Conservation (phyloP, 192 early-diverging fungal species). For the Linnemannia schmuckeri region DNA sequence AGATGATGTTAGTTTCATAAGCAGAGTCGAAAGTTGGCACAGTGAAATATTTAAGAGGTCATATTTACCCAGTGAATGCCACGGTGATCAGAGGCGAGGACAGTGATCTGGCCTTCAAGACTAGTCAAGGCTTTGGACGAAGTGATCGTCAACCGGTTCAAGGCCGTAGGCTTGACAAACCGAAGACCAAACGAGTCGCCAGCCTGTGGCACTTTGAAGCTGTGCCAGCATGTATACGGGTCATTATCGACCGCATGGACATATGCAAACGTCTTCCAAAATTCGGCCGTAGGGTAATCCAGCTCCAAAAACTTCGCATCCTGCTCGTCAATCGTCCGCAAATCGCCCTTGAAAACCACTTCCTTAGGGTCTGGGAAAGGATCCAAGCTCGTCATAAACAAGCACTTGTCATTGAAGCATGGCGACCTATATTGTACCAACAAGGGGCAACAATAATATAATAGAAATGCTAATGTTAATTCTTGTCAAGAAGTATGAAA, state of each 20-base stretch:
- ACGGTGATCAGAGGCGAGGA: conserved; percentile 31
- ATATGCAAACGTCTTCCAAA: conserved; percentile 61
- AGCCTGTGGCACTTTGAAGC: conserved; percentile 47
- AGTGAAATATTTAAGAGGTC: neutral
- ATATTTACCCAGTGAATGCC: conserved; percentile 41
- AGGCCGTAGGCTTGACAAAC: conserved; percentile 40
- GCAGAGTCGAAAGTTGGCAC: neutral
- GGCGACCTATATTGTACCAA: conserved; percentile 51
- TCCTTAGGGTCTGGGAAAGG: conserved; percentile 62
- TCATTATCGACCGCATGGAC: conserved; percentile 65
- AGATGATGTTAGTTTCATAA: neutral
- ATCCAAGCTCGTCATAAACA: conserved; percentile 66
- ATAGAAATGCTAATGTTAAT: neutral
- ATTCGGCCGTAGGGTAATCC: conserved; percentile 53
- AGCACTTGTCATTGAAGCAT: conserved; percentile 65
- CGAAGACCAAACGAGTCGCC: conserved; percentile 63
- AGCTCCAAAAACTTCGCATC: conserved; percentile 58
- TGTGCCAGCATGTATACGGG: conserved; percentile 66
- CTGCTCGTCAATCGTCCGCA: conserved; percentile 57
- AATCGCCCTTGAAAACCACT: conserved; percentile 54
- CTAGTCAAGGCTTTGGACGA: conserved; percentile 19
- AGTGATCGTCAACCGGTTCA: conserved; percentile 6
- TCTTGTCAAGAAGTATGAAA: neutral
- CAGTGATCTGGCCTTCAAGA: conserved; percentile 26
- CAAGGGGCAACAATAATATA: neutral